phyloP scores from a whole-genome alignment of 2,329 filamentous ascomycete species.

The Aspergillus piperis region DNA sequence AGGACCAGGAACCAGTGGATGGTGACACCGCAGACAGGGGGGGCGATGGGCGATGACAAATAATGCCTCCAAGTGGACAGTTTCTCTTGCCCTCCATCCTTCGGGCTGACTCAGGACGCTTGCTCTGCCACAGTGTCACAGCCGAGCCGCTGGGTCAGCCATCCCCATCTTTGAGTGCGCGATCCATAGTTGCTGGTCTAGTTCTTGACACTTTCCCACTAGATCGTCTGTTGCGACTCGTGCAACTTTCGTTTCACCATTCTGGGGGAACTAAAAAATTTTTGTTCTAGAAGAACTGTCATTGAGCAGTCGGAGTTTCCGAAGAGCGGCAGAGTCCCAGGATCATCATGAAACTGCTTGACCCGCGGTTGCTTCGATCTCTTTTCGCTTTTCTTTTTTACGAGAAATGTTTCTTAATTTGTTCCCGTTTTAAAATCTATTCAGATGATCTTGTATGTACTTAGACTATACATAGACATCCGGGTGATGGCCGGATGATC shows the following conservation, averaged over 20 bases:
- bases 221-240: neutral
- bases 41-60: conserved; percentile 1
- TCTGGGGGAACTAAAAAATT: too few relatives aligned
- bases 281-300: neutral
- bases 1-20: conserved; percentile 4
- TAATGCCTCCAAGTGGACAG: neutral
- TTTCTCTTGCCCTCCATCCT: neutral
- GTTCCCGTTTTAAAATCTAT: neutral
- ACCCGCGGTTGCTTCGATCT: neutral
- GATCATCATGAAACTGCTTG: neutral
- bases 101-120: too few relatives aligned
- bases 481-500: conserved; percentile 2
- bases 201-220: too few relatives aligned
- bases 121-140: neutral
- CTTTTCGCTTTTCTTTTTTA: neutral
- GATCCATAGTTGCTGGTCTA: neutral
- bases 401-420: neutral
- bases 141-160: neutral
- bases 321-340: neutral
- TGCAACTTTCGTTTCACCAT: neutral
- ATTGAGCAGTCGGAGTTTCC: neutral
- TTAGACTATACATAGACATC: neutral
- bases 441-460: neutral
- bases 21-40: conserved; percentile 5
- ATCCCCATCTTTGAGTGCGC: neutral